Evolutionary conservation across 1,284 basidiomycete species (phyloP).

Genomic region (Mycena sp.): DNA sequence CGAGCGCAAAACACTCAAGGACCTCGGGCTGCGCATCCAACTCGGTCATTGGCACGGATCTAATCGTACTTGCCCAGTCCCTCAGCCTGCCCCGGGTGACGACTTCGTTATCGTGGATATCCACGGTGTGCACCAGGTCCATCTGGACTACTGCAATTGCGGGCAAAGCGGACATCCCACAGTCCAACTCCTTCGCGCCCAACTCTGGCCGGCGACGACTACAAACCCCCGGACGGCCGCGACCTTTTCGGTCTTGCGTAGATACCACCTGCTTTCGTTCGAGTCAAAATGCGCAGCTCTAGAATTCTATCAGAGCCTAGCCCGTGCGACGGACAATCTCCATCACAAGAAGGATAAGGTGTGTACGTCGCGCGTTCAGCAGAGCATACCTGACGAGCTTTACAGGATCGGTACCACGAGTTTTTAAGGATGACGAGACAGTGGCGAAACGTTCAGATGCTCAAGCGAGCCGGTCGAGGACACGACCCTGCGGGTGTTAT

Average conservation of each 20-base stretch:
- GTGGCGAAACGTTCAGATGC: slow-evolving; percentile 7
- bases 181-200: not conserved
- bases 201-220: not conserved
- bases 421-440: slow-evolving; percentile 1
- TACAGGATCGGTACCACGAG: not conserved
- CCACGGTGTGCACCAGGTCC: not conserved
- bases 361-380: not conserved
- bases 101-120: not conserved
- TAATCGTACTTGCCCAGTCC: not conserved
- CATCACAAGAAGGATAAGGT: not conserved
- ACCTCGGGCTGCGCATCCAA: not conserved
- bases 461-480: not conserved
- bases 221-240: not conserved
- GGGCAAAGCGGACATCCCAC: not conserved
- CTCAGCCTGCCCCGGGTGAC: slow-evolving; percentile 2
- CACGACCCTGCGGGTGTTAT: not conserved
- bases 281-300: not conserved
- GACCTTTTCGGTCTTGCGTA: not conserved
- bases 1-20: slow-evolving; percentile 24
- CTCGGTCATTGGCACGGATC: not conserved
- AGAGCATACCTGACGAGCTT: not conserved
- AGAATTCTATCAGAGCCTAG: not conserved
- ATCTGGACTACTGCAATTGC: not conserved
- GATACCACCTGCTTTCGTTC: not conserved
- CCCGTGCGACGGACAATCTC: too few relatives aligned